Conservation (phyloP, 2,329 filamentous ascomycete species). For the Aspergillus fumigatus region DNA sequence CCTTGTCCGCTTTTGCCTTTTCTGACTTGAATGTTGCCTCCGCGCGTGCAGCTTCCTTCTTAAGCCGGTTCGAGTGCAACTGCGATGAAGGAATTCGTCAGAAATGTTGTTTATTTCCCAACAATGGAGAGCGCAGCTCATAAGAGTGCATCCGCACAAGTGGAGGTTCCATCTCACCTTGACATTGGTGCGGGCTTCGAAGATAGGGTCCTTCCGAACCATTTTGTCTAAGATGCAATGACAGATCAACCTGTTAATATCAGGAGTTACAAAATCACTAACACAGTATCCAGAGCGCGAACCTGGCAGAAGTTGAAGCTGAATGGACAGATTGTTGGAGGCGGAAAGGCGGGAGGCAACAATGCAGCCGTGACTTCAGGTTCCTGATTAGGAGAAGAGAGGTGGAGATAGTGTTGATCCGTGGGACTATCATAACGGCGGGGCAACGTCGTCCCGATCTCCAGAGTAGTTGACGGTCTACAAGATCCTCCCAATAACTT, state of each 20-base stretch:
- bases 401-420: not conserved
- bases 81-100: slow-evolving; percentile 10
- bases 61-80: slow-evolving; percentile 46
- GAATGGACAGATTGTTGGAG: not conserved
- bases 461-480: not conserved
- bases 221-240: slow-evolving; percentile 20
- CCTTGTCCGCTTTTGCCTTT: slow-evolving; percentile 45
- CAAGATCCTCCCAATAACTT: not conserved
- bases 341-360: slow-evolving; percentile 5
- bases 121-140: not conserved
- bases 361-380: not conserved
- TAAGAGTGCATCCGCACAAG: not conserved
- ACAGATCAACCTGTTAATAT: not conserved
- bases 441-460: slow-evolving; percentile 20
- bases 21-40: slow-evolving; percentile 45
- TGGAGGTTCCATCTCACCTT: slow-evolving; percentile 24
- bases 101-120: not conserved
- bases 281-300: not conserved
- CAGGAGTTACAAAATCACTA: not conserved
- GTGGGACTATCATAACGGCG: slow-evolving; percentile 3
- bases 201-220: slow-evolving; percentile 39
- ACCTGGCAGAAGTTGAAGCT: not conserved
- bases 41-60: slow-evolving; percentile 44
- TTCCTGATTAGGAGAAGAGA: slow-evolving; percentile 4
- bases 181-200: slow-evolving; percentile 41